A percentile compares a stretch with the other conserved stretches of the same genome.
These are phyloP conservation scores for Alternaria dauci DNA, from an alignment of 2,329 filamentous ascomycete species.

Conservation along the genomic window DNA sequence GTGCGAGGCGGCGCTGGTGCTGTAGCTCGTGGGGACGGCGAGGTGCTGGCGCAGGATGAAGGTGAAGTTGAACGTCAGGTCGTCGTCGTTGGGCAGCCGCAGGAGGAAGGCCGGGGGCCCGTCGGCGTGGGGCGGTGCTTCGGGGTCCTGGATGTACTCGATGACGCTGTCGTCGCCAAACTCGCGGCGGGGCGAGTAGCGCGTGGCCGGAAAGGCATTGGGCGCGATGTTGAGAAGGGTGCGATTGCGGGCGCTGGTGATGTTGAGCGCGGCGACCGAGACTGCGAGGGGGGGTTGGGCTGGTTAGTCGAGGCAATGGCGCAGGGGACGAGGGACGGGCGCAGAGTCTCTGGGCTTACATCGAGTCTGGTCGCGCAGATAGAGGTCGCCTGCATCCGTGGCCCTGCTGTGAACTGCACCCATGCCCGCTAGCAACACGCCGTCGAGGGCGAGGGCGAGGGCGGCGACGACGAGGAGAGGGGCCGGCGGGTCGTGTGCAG, in stretches of 20 bases:
- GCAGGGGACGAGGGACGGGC: neutral
- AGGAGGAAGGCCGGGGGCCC: constrained; percentile 77
- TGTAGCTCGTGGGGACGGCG: constrained; percentile 51
- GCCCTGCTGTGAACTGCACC: constrained; percentile 89
- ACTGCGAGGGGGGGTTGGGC: constrained; percentile 63
- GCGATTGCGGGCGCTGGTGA: constrained; percentile 81
- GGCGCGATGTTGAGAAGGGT: constrained; percentile 79
- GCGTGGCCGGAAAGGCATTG: constrained; percentile 86
- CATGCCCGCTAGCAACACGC: constrained; percentile 64
- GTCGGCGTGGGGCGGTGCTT: constrained; percentile 54
- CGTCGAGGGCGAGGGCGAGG: neutral
- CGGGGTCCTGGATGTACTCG: constrained; percentile 95
- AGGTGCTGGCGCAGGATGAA: constrained; percentile 75
- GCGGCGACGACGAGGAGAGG: neutral
- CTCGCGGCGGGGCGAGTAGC: constrained; percentile 76
- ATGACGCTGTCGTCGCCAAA: constrained; percentile 76
- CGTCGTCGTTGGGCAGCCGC: constrained; percentile 88
- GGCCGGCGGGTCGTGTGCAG: neutral
- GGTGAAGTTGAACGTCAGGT: constrained; percentile 90
- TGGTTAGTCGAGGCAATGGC: constrained; percentile 21
- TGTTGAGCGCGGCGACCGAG: constrained; percentile 81
- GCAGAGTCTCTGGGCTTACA: constrained; percentile 63
- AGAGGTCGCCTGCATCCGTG: constrained; percentile 78
- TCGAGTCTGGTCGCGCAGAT: constrained; percentile 89
- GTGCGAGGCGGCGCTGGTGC: constrained; percentile 58